Conservation (phyloP, 2,329 filamentous ascomycete genomes). For the Alternaria brassicicola region DNA sequence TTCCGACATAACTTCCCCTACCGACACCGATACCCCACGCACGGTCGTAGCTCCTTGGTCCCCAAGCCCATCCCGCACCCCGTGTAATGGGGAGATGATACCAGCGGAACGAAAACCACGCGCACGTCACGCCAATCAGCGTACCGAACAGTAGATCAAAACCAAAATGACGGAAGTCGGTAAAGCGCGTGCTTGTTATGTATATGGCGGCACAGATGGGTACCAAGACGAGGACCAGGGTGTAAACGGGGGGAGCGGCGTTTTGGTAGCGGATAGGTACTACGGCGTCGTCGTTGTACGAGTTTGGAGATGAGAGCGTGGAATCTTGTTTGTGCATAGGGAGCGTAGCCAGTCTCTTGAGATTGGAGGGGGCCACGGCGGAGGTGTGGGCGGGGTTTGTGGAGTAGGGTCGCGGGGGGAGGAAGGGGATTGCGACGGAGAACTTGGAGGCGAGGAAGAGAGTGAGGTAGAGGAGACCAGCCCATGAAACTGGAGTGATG, state of each 20-base stretch:
- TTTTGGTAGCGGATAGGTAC: conserved; percentile 71
- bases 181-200: conserved; percentile 84
- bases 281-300: conserved; percentile 38
- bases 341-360: conserved; percentile 29
- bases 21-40: conserved; percentile 81
- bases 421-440: conserved; percentile 73
- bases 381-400: conserved; percentile 58
- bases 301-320: conserved; percentile 22
- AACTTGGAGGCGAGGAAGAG: conserved; percentile 88
- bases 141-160: conserved; percentile 91
- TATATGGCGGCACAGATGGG: conserved; percentile 79
- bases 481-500: conserved; percentile 64
- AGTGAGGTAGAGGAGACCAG: conserved; percentile 82
- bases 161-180: conserved; percentile 87
- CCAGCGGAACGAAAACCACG: conserved; percentile 79
- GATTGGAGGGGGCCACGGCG: conserved; percentile 49
- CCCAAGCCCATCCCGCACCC: conserved; percentile 92
- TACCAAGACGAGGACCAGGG: conserved; percentile 71
- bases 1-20: conserved; percentile 54
- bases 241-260: conserved; percentile 81
- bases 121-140: conserved; percentile 72
- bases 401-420: conserved; percentile 58
- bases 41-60: conserved; percentile 71
- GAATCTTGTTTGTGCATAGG: conserved; percentile 36
- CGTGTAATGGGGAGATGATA: conserved; percentile 81